Evolutionary conservation across 495 filamentous ascomycete species (phyloP), one percentile per base, ranked within the genome.

Genomic region (Cercophora newfieldiana): DNA sequence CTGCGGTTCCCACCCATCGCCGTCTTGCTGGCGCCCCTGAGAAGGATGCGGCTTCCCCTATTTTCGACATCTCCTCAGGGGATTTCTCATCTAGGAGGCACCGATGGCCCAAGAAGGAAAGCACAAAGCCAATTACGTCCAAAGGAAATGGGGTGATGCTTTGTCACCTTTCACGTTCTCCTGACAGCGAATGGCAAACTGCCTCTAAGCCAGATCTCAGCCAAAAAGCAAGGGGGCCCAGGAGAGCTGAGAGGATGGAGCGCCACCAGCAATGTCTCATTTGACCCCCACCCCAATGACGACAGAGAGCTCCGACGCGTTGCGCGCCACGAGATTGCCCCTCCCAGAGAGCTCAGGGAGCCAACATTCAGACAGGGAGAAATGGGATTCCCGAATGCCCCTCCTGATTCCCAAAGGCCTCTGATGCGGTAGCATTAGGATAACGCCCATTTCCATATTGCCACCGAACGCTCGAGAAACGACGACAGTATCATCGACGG

Each of bases 321-420:
- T 12, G 29, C 55, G 55, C 31, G 58, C 58, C 58, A 60, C 58
- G 21, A 60, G 58, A 60, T 60, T 60, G n/a, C 21, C 58, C 30
- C 33, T 48, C 58, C 54, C 24, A 8, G 8, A n/a, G 55, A 33
- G 24, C 8, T 57, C n/a, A 10, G 8, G 50, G 37, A 44, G 3
- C n/a, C n/a, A n/a, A n/a, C n/a, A n/a, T 44, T 44, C 10, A 44
- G 37, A 44, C n/a, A n/a, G 37, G 37, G 37, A 44, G 37, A 16
- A n/a, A 44, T 44, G 50, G 19, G n/a, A 22, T 53, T 53, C 25
- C 50, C 50, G 50, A 22, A 7, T 53, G 10, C 50, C n/a, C 50
- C 50, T 53, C 50, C 37, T 14, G 37, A 53, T 3, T 7, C 19
- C 50, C 50, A 26, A 53, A 47, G 7, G 7, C 24, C 50, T 53